Base-by-base conservation (phyloP, 495 filamentous ascomycete species). In the Aspergillus sparsus region DNA sequence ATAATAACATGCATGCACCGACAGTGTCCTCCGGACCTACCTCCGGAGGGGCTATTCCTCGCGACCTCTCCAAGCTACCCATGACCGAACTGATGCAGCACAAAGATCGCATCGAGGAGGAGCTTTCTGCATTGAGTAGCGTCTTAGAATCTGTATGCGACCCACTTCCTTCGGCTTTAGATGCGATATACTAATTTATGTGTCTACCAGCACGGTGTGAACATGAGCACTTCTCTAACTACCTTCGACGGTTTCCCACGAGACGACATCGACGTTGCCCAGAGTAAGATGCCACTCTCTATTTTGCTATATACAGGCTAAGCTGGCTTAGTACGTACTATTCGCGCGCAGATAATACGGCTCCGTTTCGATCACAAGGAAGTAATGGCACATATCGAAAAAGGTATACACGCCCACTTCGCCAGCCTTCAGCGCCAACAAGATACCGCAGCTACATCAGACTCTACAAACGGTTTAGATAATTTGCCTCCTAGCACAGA, bases 231-330 rank as follows among this genome's bases (percentile, higher is more conserved):
- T 3, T 79, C 82, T 45, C 79, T 99, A 49, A 90, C 89, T 5
- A 97, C 95, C 2, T 85, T 87, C 55, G 95, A 99, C 74, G 95
- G 93, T 51, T 99, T 89, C 71, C 95, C 95, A 35, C 84, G 95
- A 65, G 86, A 87, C 62, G 95, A 99, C 72, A 86, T 99, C 56
- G 95, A 99, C 71, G 87, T 99, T 62, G 90, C 95, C 34, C 93
- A 96, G 75, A 95, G 91, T 94, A 86, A 66, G 82, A 49, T 16
- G 64, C 50, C 36, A 41, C 36, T 44, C 34, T 52, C 49, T 31
- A 11, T 62, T 45, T n/a, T 11, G 27, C 10, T 21, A 9, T 11
- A 15, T 18, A 37, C 6, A 54, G 39, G 46, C 62, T 68, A 62
- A 68, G 27, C 21, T 31, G 35, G 12, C 37, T 39, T 65, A 95